Conservation (phyloP, 495 filamentous ascomycete species). For the Talaromyces trachyspermus region DNA sequence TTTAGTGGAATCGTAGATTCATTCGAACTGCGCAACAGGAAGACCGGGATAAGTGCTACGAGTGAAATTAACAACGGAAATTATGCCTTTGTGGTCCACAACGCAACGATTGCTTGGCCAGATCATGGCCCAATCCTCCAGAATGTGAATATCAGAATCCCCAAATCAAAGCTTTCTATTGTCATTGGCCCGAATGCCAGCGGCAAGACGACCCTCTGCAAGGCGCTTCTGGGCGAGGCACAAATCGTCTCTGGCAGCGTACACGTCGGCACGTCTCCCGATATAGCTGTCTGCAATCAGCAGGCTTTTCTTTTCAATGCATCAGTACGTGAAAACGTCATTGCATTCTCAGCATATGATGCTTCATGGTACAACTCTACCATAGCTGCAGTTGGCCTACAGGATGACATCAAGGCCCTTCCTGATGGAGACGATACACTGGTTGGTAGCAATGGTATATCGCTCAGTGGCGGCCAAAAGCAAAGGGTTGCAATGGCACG, state of each 20-base stretch:
- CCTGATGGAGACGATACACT: constrained; percentile 39
- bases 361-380: constrained; percentile 55
- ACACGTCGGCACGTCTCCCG: constrained; percentile 9
- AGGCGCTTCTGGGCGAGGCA: constrained; percentile 22
- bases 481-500: constrained; percentile 26
- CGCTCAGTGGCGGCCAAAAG: constrained; percentile 27
- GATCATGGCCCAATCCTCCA: constrained; percentile 12
- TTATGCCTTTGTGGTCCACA: too few species aligned
- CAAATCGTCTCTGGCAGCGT: constrained; percentile 11
- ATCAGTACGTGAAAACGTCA: constrained; percentile 51
- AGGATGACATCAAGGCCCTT: constrained; percentile 43
- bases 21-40: constrained; percentile 36
- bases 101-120: constrained; percentile 28
- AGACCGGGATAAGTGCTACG: constrained; percentile 13
- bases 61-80: constrained; percentile 33
- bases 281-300: constrained; percentile 43
- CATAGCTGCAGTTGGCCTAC: constrained; percentile 48
- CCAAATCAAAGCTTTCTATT: constrained; percentile 14
- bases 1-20: constrained; percentile 18
- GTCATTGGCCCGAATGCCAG: constrained; percentile 19
- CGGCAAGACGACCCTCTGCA: constrained; percentile 24
- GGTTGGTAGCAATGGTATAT: constrained; percentile 23
- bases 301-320: constrained; percentile 49
- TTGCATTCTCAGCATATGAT: constrained; percentile 43
- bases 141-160: constrained; percentile 7